Evolutionary conservation across 345 rosid species (phyloP), one percentile per base, ranked within the genome.

Genomic region (Aurinia saxatilis): DNA sequence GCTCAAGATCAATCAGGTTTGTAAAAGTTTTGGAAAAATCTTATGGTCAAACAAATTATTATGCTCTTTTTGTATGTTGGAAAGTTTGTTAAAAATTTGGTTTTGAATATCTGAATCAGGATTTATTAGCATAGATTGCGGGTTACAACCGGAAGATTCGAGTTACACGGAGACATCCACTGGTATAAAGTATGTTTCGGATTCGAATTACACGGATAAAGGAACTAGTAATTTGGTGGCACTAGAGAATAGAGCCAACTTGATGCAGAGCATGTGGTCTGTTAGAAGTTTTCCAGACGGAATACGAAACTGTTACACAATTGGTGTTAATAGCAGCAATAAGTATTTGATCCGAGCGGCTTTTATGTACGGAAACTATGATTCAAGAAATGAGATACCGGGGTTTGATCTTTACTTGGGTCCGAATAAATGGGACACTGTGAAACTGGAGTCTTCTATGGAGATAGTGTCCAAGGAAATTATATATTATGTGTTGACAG

Each of bases 311-410:
- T 80, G 82, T 53, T 80, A 75, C 75, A 75, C 37, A 2, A 12
- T 73, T 10, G 13, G 34, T 1, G 76, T 66, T 4, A 48, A 25
- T 5, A 57, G 11, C 52, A 68, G 53, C 10, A 25, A 31, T 10
- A 74, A 60, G 44, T 85, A 85, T 57, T 21, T 85, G 58, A 66
- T 88, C 57, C 55, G 92, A 42, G 78, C 86, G 1, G 57, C 18
- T 2, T 85, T 81, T 62, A 42, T 72, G 72, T 79, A 87, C 19
- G 89, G 86, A 11, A 78, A 85, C 63, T 88, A 85, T 12, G 88
- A 88, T 35, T 58, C 54, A 5, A 38, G 36, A 15, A 62, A 63
- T 9, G 42, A 37, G 25, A 5, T 60, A 3, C 88, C 82, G 0
- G 35, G n/a, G 8, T 85, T 85, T 25, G 82, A 83, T 62, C 48